Evolutionary conservation across 2,329 filamentous ascomycete species (phyloP).

Genomic region (Curvularia spicifera): DNA sequence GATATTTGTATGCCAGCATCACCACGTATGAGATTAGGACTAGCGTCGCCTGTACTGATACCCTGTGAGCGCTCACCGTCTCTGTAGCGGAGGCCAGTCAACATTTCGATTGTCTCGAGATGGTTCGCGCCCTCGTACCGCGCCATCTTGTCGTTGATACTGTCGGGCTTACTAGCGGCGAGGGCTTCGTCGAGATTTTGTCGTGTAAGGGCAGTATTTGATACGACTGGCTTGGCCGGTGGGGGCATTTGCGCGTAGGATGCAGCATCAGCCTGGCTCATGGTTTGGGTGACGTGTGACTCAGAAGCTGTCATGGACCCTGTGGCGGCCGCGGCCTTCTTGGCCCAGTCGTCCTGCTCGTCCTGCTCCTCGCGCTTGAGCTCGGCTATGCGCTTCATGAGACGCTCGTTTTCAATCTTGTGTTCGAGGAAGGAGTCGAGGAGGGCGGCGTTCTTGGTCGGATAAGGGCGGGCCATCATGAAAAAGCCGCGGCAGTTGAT

Average conservation of each 20-base stretch:
- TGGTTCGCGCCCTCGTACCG: constrained; percentile 76
- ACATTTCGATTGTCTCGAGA: constrained; percentile 88
- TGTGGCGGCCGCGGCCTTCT: constrained; percentile 58
- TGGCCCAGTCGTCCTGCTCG: constrained; percentile 71
- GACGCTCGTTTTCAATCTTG: constrained; percentile 92
- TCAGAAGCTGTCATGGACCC: constrained; percentile 53
- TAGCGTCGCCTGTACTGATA: constrained; percentile 84
- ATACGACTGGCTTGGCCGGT: constrained; percentile 66
- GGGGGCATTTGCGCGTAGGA: constrained; percentile 67
- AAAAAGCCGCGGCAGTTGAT: constrained; percentile 85
- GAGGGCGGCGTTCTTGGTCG: constrained; percentile 82
- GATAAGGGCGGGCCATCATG: constrained; percentile 89
- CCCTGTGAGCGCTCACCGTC: constrained; percentile 88
- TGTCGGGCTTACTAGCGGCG: constrained; percentile 71
- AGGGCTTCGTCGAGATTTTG: constrained; percentile 79
- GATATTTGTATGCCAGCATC: constrained; percentile 87
- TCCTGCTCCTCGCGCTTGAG: constrained; percentile 84
- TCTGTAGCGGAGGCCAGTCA: constrained; percentile 85
- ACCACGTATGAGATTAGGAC: constrained; percentile 80
- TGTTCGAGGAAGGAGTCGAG: constrained; percentile 94
- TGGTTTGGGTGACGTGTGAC: constrained; percentile 49
- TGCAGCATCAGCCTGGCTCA: constrained; percentile 41
- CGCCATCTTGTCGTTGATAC: constrained; percentile 83
- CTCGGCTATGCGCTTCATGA: constrained; percentile 83
- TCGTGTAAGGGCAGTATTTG: constrained; percentile 74